Percentiles rank a stretch among this genome's conserved stretches.
Conservation (phyloP, 495 filamentous ascomycete species). For the Hypoxylon trugodes region DNA sequence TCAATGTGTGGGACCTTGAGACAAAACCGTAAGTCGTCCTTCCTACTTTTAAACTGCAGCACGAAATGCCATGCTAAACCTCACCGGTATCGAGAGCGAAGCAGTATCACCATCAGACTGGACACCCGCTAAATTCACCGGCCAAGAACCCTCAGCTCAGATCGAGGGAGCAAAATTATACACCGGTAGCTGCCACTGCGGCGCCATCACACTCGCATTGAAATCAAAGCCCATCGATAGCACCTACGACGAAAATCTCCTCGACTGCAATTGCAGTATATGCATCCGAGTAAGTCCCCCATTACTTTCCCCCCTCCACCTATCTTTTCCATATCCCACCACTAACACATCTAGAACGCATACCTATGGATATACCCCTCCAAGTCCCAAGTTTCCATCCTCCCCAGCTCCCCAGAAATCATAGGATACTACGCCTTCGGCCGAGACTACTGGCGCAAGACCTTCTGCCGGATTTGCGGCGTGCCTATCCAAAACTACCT, state of each 20-base stretch:
- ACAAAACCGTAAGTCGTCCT: constrained; percentile 18
- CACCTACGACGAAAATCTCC: constrained; percentile 32
- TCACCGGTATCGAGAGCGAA: constrained; percentile 30
- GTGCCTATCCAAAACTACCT: constrained; percentile 32
- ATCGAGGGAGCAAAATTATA: constrained; percentile 36
- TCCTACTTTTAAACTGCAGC: too few species aligned
- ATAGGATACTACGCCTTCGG: constrained; percentile 42
- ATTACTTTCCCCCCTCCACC: neutral
- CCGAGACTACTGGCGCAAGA: constrained; percentile 23
- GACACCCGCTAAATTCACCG: constrained; percentile 27
- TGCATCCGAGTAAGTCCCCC: constrained; percentile 39
- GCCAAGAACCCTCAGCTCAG: constrained; percentile 24
- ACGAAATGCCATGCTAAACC: too few species aligned
- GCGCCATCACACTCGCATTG: constrained; percentile 41
- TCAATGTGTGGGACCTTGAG: constrained; percentile 40
- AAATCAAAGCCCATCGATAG: constrained; percentile 37
- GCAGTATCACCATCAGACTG: constrained; percentile 19
- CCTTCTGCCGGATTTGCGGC: constrained; percentile 46
- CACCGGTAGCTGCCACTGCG: constrained; percentile 48
- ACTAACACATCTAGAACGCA: constrained; percentile 6
- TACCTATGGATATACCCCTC: constrained; percentile 38
- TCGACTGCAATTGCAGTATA: constrained; percentile 43
- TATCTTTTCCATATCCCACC: constrained; percentile 2
- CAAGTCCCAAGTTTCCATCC: constrained; percentile 28
- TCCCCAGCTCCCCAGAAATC: constrained; percentile 3